Conservation (phyloP, 768 basidiomycete species). For the Myochromella boudieri region DNA sequence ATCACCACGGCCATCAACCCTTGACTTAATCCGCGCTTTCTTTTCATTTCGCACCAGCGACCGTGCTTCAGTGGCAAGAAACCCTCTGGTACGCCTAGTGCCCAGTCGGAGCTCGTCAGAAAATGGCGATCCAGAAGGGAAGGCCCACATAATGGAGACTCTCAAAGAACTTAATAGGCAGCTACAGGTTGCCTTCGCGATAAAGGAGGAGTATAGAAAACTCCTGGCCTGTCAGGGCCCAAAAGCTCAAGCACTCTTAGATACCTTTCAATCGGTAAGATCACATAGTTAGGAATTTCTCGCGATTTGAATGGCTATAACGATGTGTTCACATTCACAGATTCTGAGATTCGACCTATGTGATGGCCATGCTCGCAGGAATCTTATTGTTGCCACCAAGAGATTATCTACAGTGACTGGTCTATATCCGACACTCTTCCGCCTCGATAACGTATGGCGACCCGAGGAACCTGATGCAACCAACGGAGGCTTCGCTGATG, state of each 20-base stretch:
- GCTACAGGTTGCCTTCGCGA: not conserved
- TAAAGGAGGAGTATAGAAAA: not conserved
- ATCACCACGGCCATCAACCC: too few relatives aligned
- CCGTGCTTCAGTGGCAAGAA: too few relatives aligned
- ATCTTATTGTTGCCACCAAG: conserved; percentile 11
- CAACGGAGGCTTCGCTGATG: conserved; percentile 7
- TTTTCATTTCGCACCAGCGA: too few relatives aligned
- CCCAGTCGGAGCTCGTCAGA: too few relatives aligned
- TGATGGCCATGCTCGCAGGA: not conserved
- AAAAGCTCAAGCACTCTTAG: conserved; percentile 2
- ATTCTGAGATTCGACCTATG: not conserved
- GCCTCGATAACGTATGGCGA: not conserved
- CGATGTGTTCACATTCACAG: not conserved
- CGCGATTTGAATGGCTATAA: not conserved
- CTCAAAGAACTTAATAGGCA: too few relatives aligned
- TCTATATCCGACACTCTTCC: conserved; percentile 11
- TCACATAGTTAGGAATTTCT: not conserved
- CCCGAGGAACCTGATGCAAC: not conserved
- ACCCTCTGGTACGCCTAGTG: too few relatives aligned
- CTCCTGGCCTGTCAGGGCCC: not conserved
- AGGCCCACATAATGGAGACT: too few relatives aligned
- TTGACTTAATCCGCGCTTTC: too few relatives aligned
- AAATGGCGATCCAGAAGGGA: too few relatives aligned
- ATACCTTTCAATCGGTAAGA: conserved; percentile 6
- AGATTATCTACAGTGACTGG: conserved; percentile 1